Conservation (phyloP, 2,329 filamentous ascomycete species). For the Ceratocystiopsis minuta region DNA sequence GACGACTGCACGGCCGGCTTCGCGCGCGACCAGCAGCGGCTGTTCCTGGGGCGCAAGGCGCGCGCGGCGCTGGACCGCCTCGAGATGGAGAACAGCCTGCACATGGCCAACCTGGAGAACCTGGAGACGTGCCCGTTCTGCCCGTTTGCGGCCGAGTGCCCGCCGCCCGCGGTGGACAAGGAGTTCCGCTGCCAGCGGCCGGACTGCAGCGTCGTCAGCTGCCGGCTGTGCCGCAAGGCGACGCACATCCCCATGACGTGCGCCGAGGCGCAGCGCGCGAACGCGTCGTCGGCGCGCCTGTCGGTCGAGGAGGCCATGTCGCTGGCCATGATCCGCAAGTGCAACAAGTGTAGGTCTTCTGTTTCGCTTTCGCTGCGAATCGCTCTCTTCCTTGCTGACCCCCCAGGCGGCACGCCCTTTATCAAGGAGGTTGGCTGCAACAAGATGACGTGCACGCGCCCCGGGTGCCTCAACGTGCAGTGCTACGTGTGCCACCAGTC, state of each 20-base stretch:
- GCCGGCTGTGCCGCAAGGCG: slow-evolving; percentile 47
- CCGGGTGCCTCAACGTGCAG: slow-evolving; percentile 31
- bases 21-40: slow-evolving; percentile 30
- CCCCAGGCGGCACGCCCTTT: slow-evolving; percentile 46
- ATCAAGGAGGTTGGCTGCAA: slow-evolving; percentile 70
- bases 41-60: slow-evolving; percentile 40
- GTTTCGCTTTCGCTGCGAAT: not conserved
- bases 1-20: slow-evolving; percentile 49
- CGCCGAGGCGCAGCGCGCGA: slow-evolving; percentile 43
- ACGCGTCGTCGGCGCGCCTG: slow-evolving; percentile 42
- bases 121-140: slow-evolving; percentile 69
- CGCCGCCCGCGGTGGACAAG: slow-evolving; percentile 45
- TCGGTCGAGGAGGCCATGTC: slow-evolving; percentile 74
- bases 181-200: slow-evolving; percentile 57
- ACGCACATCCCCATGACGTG: slow-evolving; percentile 60
- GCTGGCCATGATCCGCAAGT: slow-evolving; percentile 55
- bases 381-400: slow-evolving; percentile 7
- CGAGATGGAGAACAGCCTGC: slow-evolving; percentile 51
- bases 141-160: slow-evolving; percentile 58
- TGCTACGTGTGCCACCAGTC: slow-evolving; percentile 58
- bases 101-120: slow-evolving; percentile 51
- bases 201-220: slow-evolving; percentile 45
- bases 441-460: slow-evolving; percentile 56
- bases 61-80: slow-evolving; percentile 47
- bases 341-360: slow-evolving; percentile 39